phyloP scores from a whole-genome alignment of 495 filamentous ascomycete genomes.

The Acidomyces sp. region DNA sequence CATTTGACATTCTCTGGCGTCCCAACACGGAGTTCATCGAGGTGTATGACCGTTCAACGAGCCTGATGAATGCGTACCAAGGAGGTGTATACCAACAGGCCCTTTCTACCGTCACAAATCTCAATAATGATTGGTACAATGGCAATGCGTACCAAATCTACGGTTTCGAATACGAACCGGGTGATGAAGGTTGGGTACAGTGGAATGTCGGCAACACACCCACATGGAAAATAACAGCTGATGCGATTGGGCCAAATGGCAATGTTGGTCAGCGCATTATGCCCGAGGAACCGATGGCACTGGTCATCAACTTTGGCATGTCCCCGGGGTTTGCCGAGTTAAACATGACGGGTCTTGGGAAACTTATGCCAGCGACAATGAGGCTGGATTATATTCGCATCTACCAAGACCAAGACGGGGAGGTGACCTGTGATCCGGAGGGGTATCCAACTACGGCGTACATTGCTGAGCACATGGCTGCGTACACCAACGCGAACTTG shows the following conservation, averaged over 20 bases:
- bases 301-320: conserved; percentile 26
- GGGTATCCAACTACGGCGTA: conserved; percentile 60
- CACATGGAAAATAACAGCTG: conserved; percentile 21
- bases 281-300: conserved; percentile 24
- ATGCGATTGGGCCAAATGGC: conserved; percentile 25
- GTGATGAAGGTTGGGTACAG: conserved; percentile 17
- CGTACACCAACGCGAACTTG: conserved; percentile 53
- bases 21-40: conserved; percentile 22
- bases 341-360: conserved; percentile 21
- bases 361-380: conserved; percentile 34
- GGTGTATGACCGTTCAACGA: conserved; percentile 18
- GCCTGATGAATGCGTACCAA: conserved; percentile 22
- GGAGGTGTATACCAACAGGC: conserved; percentile 26
- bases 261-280: conserved; percentile 24
- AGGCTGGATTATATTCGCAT: conserved; percentile 64
- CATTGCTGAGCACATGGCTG: conserved; percentile 48
- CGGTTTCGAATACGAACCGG: conserved; percentile 26
- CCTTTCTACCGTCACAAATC: conserved; percentile 22
- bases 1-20: conserved; percentile 24
- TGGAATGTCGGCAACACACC: conserved; percentile 24
- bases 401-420: conserved; percentile 44
- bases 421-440: conserved; percentile 58
- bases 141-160: conserved; percentile 26
- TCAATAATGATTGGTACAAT: conserved; percentile 28
- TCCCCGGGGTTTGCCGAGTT: conserved; percentile 18